Percentiles rank a stretch among this genome's conserved stretches.
Conservation (phyloP, 768 basidiomycete species). For the Leccinellum rugosiceps region DNA sequence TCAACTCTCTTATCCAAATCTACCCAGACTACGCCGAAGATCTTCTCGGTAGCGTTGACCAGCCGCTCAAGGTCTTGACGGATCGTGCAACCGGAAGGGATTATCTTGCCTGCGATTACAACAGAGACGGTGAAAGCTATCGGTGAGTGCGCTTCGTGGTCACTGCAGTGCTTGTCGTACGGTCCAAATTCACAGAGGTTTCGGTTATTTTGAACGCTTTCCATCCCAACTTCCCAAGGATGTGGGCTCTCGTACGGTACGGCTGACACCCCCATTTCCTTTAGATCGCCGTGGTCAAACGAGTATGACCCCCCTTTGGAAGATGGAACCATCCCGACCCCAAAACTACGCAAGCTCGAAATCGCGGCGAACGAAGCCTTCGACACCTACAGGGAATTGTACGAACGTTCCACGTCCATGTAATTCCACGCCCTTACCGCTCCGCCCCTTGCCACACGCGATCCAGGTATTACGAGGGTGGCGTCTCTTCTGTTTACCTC, state of each 20-base stretch:
- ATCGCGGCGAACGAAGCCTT: slow-evolving; percentile 94
- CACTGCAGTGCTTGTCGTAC: background rate
- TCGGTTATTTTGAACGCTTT: background rate
- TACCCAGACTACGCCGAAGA: slow-evolving; percentile 95
- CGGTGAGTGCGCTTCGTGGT: slow-evolving; percentile 39
- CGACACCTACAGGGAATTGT: slow-evolving; percentile 96
- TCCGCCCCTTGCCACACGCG: background rate
- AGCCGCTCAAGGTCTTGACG: slow-evolving; percentile 78
- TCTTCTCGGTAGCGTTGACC: slow-evolving; percentile 91
- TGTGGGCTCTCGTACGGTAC: background rate
- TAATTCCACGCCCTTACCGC: background rate
- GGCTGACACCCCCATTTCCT: slow-evolving; percentile 9
- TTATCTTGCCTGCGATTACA: slow-evolving; percentile 93
- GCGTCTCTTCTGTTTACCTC: slow-evolving; percentile 92
- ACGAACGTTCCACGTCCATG: slow-evolving; percentile 28
- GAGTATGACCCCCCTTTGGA: slow-evolving; percentile 89
- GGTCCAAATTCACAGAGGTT: background rate
- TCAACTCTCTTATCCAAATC: slow-evolving; percentile 74
- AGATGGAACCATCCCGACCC: slow-evolving; percentile 82
- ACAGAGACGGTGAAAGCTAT: slow-evolving; percentile 88
- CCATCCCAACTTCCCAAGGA: background rate
- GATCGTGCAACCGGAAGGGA: slow-evolving; percentile 83
- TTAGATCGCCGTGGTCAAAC: slow-evolving; percentile 97
- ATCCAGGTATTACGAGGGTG: slow-evolving; percentile 93
- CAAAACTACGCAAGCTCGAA: slow-evolving; percentile 87